Evolutionary conservation across 768 basidiomycete genomes (phyloP).

Genomic region (Coprinellus micaceus): DNA sequence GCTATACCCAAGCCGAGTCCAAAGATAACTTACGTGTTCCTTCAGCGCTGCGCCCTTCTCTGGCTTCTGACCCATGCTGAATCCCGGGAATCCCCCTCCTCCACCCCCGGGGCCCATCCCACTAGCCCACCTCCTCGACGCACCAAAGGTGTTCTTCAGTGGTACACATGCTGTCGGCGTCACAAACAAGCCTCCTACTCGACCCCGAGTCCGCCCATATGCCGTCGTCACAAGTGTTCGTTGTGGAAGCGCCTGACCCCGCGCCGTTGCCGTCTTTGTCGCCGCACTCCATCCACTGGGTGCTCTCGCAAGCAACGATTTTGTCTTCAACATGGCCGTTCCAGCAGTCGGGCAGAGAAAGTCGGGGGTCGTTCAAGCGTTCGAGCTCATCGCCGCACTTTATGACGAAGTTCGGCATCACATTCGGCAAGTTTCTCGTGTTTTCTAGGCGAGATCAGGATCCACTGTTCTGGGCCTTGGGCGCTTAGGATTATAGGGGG

Average conservation of each 20-base stretch:
- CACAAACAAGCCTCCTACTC: slow-evolving; percentile 22
- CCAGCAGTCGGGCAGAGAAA: too few relatives aligned
- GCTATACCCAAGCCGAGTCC: background rate
- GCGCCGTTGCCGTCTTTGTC: background rate
- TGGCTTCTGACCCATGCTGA: slow-evolving; percentile 55
- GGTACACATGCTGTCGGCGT: slow-evolving; percentile 21
- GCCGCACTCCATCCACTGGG: background rate
- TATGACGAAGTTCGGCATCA: background rate
- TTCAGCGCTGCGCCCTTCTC: slow-evolving; percentile 84
- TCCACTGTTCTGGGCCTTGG: background rate
- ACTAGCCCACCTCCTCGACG: slow-evolving; percentile 37
- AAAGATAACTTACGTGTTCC: slow-evolving; percentile 51
- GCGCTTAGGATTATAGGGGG: too few relatives aligned
- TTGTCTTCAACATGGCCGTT: background rate
- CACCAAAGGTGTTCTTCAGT: background rate
- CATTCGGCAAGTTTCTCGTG: background rate
- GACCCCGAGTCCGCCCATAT: slow-evolving; percentile 22
- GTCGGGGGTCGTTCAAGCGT: background rate
- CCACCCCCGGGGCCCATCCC: slow-evolving; percentile 42
- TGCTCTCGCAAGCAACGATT: background rate
- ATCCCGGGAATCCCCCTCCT: slow-evolving; percentile 56
- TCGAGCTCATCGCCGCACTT: background rate
- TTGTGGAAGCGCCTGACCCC: background rate
- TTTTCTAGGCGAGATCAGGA: too few relatives aligned
- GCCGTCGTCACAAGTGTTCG: background rate